These are phyloP conservation scores for Carpinus viminea DNA, from an alignment of 306 rosid species.

Conservation along the genomic window DNA sequence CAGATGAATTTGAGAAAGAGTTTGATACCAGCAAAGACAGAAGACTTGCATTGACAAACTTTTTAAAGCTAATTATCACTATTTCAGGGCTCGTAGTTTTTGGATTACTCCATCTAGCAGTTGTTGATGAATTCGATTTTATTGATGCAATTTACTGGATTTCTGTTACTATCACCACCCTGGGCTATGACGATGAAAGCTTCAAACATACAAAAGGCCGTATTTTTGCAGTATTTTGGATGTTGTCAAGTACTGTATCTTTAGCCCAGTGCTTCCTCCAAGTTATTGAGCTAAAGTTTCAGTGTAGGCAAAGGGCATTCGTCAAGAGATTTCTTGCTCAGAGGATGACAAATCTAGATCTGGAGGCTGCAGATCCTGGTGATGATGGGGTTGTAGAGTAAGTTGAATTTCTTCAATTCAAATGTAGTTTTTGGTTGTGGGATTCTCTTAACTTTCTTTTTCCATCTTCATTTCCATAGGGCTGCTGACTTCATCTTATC, in stretches of 20 bases:
- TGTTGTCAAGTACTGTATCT: conserved; percentile 61
- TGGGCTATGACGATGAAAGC: conserved; percentile 67
- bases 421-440: not conserved
- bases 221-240: conserved; percentile 77
- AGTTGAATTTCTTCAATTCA: conserved; percentile 32
- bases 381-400: conserved; percentile 73
- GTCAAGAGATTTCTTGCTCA: conserved; percentile 68
- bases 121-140: conserved; percentile 3
- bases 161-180: conserved; percentile 10
- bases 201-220: conserved; percentile 80
- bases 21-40: not conserved
- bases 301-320: conserved; percentile 57
- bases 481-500: conserved; percentile 67
- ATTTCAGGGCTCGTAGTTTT: not conserved
- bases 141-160: conserved; percentile 10
- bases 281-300: conserved; percentile 68
- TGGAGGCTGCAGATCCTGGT: conserved; percentile 88
- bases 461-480: conserved; percentile 35
- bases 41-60: not conserved
- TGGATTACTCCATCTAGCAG: not conserved
- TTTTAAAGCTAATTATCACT: not conserved
- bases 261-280: conserved; percentile 83
- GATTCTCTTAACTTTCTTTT: not conserved
- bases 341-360: conserved; percentile 54
- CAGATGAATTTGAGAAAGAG: not conserved